phyloP scores from a whole-genome alignment of 768 basidiomycete species.

The Russula vinacea region DNA sequence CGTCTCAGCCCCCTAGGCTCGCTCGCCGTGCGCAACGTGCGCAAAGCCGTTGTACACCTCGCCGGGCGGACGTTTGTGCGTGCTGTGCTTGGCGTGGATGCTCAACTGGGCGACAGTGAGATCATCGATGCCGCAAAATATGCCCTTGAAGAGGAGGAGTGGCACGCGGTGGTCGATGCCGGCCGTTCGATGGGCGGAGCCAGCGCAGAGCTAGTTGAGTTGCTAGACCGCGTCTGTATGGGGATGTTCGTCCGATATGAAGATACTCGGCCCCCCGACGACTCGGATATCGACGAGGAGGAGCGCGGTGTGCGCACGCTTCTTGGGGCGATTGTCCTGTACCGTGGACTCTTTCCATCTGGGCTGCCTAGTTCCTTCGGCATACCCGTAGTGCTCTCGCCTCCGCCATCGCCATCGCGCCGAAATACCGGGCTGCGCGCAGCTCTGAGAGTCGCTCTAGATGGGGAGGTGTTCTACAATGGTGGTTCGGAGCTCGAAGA shows the following conservation, averaged over 20 bases:
- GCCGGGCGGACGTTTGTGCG: constrained; percentile 55
- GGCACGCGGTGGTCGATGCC: constrained; percentile 51
- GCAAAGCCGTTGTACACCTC: constrained; percentile 51
- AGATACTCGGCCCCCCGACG: constrained; percentile 32
- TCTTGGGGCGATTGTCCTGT: constrained; percentile 58
- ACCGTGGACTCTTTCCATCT: constrained; percentile 57
- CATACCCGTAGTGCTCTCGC: constrained; percentile 48
- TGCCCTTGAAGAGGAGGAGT: constrained; percentile 41
- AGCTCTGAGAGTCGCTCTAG: constrained; percentile 53
- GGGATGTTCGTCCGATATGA: constrained; percentile 34
- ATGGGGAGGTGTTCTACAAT: constrained; percentile 47
- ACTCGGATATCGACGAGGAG: constrained; percentile 31
- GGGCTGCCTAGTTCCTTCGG: constrained; percentile 23
- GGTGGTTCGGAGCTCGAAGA: constrained; percentile 53
- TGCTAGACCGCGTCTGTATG: constrained; percentile 48
- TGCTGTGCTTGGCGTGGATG: constrained; percentile 36
- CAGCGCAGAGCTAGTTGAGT: constrained; percentile 50
- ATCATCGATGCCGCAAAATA: constrained; percentile 36
- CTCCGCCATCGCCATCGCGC: constrained; percentile 53
- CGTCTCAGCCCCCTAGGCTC: constrained; percentile 42
- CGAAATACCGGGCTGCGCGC: constrained; percentile 43
- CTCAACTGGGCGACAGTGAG: constrained; percentile 24
- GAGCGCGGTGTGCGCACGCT: constrained; percentile 58
- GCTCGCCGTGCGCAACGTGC: constrained; percentile 51
- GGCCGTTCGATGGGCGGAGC: constrained; percentile 62